These are phyloP conservation scores for Penicillium sumatraense DNA, from an alignment of 2,329 filamentous ascomycete species.

Conservation along the genomic window DNA sequence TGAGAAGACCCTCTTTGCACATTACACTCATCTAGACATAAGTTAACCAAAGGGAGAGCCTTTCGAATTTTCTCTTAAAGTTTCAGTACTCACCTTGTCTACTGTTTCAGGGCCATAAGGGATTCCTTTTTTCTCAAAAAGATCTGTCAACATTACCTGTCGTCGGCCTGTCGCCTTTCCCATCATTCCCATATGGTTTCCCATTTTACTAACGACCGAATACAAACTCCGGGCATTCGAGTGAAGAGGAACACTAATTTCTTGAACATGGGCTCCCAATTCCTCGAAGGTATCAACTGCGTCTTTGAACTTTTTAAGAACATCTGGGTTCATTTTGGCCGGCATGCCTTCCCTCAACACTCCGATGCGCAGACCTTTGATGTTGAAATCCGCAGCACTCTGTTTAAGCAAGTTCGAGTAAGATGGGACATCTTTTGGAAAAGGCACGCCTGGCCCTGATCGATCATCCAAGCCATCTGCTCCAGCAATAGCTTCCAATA, in stretches of 20 bases:
- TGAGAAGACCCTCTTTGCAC: slow-evolving; percentile 28
- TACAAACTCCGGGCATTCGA: slow-evolving; percentile 9
- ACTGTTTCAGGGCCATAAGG: background rate
- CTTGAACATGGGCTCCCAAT: background rate
- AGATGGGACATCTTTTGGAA: background rate
- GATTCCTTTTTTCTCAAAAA: slow-evolving; percentile 4
- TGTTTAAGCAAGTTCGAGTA: background rate
- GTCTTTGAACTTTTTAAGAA: background rate
- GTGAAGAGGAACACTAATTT: background rate
- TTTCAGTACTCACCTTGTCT: background rate
- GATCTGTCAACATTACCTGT: slow-evolving; percentile 6
- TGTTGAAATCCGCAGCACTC: background rate
- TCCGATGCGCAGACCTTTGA: background rate
- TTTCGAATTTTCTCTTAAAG: background rate
- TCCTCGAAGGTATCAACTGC: background rate
- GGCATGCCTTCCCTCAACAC: background rate
- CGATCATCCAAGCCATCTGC: background rate
- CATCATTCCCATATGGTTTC: slow-evolving; percentile 37
- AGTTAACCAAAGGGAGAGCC: background rate
- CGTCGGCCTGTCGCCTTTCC: slow-evolving; percentile 33
- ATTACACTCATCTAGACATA: background rate
- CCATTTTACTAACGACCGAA: slow-evolving; percentile 33
- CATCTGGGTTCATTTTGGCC: background rate
- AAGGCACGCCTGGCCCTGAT: background rate
- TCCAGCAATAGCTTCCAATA: background rate